Base-by-base conservation (phyloP, 129 eudicot genomes). In the Deinandra increscens region DNA sequence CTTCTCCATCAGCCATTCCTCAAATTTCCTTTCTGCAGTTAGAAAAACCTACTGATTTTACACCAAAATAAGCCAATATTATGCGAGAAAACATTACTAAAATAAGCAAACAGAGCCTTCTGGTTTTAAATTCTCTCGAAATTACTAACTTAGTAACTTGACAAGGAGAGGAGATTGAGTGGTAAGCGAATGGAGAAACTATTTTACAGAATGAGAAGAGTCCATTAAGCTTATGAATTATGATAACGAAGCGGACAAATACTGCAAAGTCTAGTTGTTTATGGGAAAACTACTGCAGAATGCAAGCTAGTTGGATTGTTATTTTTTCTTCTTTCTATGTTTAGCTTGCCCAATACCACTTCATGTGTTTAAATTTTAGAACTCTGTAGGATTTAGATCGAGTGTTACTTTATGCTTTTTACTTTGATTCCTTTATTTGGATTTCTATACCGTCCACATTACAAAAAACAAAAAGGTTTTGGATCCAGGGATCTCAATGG, bases 141-240 rank as follows among this genome's bases (percentile, higher is more conserved):
- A 50, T 36, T n/a, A 36, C 5, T 4, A 36, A 36, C 31, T 26
- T 26, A 26, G 31, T 26, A 26, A 75, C 80, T n/a, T n/a, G 86
- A 67, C 93, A 84, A 72, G 99, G 99, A 58, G 97, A 90, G 83
- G 99, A 94, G 79, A 90, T 94, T 72, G 88, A 97, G n/a, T 93
- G 99, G 99, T 93, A 93, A 63, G 99, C 99, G 1, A 97, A 94
- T 80, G 99, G 99, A 15, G 99, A 94, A 83, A 87, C 96, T 4
- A 82, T 94, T 68, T 85, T 87, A 67, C 84, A 97, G 78, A 90
- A 78, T 69, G 99, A 94, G 86, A 81, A 83, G 41, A 94, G 80
- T 72, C 86, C 88, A 1, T n/a, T n/a, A n/a, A n/a, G n/a, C n/a
- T 65, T 49, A 38, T 50, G 70, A 12, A 26, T 26, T 26, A 26